A percentile compares a stretch with the other conserved stretches of the same genome.
These are phyloP conservation scores for Coelastrella sp. DNA, from an alignment of 139 green algal species.

Conservation along the genomic window DNA sequence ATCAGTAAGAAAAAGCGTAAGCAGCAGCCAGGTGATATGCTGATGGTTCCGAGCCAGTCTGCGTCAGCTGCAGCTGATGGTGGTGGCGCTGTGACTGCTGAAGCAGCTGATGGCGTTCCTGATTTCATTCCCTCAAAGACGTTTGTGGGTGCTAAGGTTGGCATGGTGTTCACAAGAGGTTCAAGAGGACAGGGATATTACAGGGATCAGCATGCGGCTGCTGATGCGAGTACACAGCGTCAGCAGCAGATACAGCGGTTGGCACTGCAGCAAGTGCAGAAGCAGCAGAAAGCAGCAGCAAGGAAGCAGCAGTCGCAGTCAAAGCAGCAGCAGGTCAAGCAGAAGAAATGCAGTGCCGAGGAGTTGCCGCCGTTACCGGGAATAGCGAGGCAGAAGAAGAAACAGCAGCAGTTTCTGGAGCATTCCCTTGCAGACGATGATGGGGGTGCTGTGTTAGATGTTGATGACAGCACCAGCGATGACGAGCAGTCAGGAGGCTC, in stretches of 20 bases:
- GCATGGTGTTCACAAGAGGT: slow-evolving; percentile 63
- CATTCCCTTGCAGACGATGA: slow-evolving; percentile 8
- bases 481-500: slow-evolving; percentile 1
- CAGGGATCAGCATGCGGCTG: slow-evolving; percentile 42
- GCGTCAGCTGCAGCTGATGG: neutral
- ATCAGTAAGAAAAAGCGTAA: neutral
- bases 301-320: slow-evolving; percentile 27
- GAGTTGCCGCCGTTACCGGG: slow-evolving; percentile 21
- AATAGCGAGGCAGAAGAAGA: slow-evolving; percentile 32
- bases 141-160: slow-evolving; percentile 54
- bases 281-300: neutral
- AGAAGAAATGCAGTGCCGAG: neutral
- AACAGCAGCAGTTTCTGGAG: neutral
- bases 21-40: slow-evolving; percentile 20
- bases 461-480: slow-evolving; percentile 12
- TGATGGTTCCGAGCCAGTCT: slow-evolving; percentile 47
- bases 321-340: neutral
- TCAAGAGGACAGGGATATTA: slow-evolving; percentile 67
- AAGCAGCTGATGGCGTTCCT: neutral
- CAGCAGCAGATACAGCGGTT: neutral
- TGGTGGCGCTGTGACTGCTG: neutral
- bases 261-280: slow-evolving; percentile 14
- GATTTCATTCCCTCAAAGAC: slow-evolving; percentile 47
- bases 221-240: neutral
- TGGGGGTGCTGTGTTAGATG: neutral